Percentiles rank a stretch among this genome's conserved stretches.
Conservation (phyloP, 345 rosid species). For the Eutrema yunnanense region DNA sequence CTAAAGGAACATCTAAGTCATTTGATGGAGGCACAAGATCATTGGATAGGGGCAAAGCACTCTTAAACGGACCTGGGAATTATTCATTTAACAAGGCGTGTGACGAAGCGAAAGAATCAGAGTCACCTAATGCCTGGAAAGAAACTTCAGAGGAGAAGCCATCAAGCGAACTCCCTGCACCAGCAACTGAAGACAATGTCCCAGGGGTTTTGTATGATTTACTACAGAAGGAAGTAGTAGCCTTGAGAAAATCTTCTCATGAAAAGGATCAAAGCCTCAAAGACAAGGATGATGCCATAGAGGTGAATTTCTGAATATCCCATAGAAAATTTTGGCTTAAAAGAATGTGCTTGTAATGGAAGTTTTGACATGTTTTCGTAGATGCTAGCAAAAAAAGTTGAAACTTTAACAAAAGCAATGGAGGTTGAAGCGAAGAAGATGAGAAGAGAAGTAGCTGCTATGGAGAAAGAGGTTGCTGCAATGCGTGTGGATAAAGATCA, state of each 20-base stretch:
- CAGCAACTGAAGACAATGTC: conserved; percentile 53
- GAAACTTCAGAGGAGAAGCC: conserved; percentile 48
- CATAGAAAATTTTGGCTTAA: conserved; percentile 5
- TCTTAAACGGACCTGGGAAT: conserved; percentile 65
- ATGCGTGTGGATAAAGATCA: conserved; percentile 93
- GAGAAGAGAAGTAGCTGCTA: conserved; percentile 98
- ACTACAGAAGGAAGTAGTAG: conserved; percentile 83
- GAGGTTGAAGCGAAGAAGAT: conserved; percentile 99
- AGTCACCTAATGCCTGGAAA: conserved; percentile 28
- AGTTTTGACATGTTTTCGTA: conserved; percentile 22
- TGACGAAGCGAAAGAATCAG: conserved; percentile 52
- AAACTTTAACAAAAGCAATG: conserved; percentile 96
- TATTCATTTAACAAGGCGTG: conserved; percentile 69
- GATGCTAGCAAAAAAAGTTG: conserved; percentile 96
- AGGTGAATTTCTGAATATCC: conserved; percentile 39
- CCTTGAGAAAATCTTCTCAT: conserved; percentile 81
- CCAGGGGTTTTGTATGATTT: conserved; percentile 82
- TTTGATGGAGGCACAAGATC: conserved; percentile 99
- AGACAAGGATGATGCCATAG: conserved; percentile 99
- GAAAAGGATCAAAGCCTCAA: conserved; percentile 98
- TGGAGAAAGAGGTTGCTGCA: conserved; percentile 99
- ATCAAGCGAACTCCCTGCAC: conserved; percentile 31
- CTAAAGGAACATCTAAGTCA: conserved; percentile 95
- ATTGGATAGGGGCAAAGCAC: conserved; percentile 64
- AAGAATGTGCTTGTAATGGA: not conserved